phyloP scores from a whole-genome alignment of 2,329 filamentous ascomycete species.

The Hirsutella rhossiliensis region DNA sequence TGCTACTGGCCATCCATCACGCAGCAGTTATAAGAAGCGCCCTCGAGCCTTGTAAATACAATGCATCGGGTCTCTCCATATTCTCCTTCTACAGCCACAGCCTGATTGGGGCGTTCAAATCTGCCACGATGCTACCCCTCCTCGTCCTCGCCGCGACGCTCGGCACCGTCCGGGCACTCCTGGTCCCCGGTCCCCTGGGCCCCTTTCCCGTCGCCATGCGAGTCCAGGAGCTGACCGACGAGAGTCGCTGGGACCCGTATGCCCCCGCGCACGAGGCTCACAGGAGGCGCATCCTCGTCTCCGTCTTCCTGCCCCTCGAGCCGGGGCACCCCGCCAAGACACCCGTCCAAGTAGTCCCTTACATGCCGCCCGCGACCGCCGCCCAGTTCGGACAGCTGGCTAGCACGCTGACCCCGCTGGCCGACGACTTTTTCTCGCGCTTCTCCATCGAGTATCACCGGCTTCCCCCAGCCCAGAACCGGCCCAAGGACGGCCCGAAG shows the following conservation, averaged over 20 bases:
- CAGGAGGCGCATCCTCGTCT: background rate
- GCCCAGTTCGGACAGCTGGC: background rate
- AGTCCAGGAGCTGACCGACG: slow-evolving; percentile 8
- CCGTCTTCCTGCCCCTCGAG: background rate
- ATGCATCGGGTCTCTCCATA: background rate
- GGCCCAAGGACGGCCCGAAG: background rate
- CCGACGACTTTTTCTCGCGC: background rate
- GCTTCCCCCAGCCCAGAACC: background rate
- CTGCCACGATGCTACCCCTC: background rate
- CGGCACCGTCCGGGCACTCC: slow-evolving; percentile 1
- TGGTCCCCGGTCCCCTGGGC: slow-evolving; percentile 1
- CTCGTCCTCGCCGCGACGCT: background rate
- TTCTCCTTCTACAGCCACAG: background rate
- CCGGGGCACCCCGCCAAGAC: background rate
- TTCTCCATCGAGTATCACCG: background rate
- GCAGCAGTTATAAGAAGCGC: no score
- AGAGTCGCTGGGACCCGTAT: slow-evolving; percentile 8
- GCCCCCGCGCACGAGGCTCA: slow-evolving; percentile 5
- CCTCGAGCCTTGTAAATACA: no score
- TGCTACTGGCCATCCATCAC: no score
- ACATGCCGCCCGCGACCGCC: slow-evolving; percentile 7
- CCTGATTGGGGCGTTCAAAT: no score
- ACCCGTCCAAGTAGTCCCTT: slow-evolving; percentile 2
- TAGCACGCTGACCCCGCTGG: background rate
- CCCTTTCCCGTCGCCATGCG: slow-evolving; percentile 4